These are phyloP conservation scores for Syzygium grande DNA, from an alignment of 345 rosid species.

Conservation along the genomic window DNA sequence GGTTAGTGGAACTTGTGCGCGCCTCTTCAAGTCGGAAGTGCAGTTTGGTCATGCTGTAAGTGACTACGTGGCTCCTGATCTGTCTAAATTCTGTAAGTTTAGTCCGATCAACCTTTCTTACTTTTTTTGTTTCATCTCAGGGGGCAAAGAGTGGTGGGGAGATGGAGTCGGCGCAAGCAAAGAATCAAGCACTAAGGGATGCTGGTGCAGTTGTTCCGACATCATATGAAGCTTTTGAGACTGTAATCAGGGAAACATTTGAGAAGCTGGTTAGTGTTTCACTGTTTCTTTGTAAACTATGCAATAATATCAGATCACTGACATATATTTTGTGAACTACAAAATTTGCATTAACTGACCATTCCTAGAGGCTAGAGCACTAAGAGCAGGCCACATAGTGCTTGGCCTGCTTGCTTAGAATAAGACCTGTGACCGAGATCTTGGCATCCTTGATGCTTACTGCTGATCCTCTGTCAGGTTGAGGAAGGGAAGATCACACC, in stretches of 20 bases:
- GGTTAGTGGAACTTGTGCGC: slow-evolving; percentile 99
- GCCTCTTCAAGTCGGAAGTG: slow-evolving; percentile 94
- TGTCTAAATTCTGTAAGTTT: background rate
- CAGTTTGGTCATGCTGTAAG: slow-evolving; percentile 99
- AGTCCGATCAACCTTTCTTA: background rate
- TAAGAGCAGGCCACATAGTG: background rate
- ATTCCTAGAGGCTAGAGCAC: background rate
- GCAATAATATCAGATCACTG: background rate
- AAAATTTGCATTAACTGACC: background rate
- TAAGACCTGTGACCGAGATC: background rate
- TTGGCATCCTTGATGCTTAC: background rate
- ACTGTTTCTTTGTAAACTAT: background rate
- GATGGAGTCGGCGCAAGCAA: slow-evolving; percentile 98
- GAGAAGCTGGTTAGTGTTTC: slow-evolving; percentile 47
- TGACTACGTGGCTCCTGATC: background rate
- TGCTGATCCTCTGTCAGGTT: slow-evolving; percentile 24
- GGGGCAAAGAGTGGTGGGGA: slow-evolving; percentile 99
- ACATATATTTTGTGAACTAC: background rate
- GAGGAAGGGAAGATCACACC: slow-evolving; percentile 71
- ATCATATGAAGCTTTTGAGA: slow-evolving; percentile 78
- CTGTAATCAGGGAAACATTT: slow-evolving; percentile 77
- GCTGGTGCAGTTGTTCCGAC: slow-evolving; percentile 95
- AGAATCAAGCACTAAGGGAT: slow-evolving; percentile 85
- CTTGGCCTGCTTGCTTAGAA: background rate
- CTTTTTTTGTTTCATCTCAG: slow-evolving; percentile 22